A percentile compares a stretch with the other conserved stretches of the same genome.
These are phyloP conservation scores for Candida sp. DNA, from an alignment of 1,139 yeast genomes.

Conservation along the genomic window DNA sequence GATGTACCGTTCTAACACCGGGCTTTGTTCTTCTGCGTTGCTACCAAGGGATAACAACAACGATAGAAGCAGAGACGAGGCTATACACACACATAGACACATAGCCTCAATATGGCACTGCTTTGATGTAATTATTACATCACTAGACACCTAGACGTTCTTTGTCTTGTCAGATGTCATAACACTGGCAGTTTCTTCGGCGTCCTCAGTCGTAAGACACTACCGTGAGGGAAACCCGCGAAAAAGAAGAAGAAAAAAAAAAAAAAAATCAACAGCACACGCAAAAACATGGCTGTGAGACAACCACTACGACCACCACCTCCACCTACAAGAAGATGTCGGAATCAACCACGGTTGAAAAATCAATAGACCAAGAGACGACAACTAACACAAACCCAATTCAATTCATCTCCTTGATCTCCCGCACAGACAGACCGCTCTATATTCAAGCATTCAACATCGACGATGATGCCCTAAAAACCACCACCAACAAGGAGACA, in stretches of 20 bases:
- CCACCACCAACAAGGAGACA: conserved; percentile 12
- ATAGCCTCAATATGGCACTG: background rate
- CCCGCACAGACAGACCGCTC: conserved; percentile 60
- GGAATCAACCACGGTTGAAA: background rate
- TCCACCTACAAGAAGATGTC: background rate
- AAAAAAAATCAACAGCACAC: background rate
- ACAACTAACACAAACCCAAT: conserved; percentile 17
- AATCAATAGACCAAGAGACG: conserved; percentile 2
- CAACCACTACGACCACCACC: background rate
- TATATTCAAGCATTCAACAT: conserved; percentile 58
- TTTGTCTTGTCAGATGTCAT: too few species aligned
- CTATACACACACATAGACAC: background rate
- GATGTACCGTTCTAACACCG: too few species aligned
- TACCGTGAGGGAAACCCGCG: background rate
- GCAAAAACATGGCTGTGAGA: background rate
- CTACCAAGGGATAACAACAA: background rate
- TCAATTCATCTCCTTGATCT: conserved; percentile 55
- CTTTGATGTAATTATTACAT: background rate
- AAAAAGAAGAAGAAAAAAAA: too few species aligned
- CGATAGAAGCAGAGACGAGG: background rate
- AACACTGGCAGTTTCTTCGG: too few species aligned
- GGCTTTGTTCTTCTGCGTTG: too few species aligned
- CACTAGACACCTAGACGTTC: background rate
- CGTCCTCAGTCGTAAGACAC: too few species aligned
- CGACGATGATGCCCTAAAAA: conserved; percentile 13